phyloP scores from a whole-genome alignment of 176 grass and related monocot genomes.

The Oryza meyeriana region DNA sequence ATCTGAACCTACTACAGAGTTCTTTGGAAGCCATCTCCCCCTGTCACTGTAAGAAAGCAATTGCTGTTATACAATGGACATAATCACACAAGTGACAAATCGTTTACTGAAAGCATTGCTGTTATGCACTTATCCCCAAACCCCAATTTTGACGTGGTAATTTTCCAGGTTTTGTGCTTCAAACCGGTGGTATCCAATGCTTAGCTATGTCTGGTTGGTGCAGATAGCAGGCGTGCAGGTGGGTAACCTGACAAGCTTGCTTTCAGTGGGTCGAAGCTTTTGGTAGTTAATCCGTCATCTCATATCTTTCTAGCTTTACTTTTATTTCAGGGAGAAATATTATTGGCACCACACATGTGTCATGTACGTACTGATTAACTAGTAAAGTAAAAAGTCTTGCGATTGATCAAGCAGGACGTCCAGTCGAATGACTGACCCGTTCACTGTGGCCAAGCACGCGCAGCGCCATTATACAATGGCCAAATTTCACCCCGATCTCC shows the following conservation, averaged over 20 bases:
- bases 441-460: background rate
- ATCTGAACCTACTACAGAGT: background rate
- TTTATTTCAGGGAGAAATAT: background rate
- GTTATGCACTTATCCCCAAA: background rate
- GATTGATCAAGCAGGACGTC: background rate
- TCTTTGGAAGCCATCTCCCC: too few relatives aligned
- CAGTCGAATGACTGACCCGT: background rate
- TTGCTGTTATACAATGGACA: too few relatives aligned
- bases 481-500: too few relatives aligned
- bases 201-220: background rate
- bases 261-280: background rate
- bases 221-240: too few relatives aligned
- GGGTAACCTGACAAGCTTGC: background rate
- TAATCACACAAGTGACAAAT: too few relatives aligned
- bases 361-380: too few relatives aligned
- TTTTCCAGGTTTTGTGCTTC: background rate
- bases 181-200: background rate
- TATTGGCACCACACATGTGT: background rate
- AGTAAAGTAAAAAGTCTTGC: background rate
- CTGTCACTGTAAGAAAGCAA: background rate
- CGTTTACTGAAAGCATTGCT: too few relatives aligned
- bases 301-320: background rate
- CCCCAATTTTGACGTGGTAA: background rate
- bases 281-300: conserved; percentile 12
- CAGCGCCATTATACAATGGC: background rate